Evolutionary conservation across 306 rosid species (phyloP).

Genomic region (Prunus padus): DNA sequence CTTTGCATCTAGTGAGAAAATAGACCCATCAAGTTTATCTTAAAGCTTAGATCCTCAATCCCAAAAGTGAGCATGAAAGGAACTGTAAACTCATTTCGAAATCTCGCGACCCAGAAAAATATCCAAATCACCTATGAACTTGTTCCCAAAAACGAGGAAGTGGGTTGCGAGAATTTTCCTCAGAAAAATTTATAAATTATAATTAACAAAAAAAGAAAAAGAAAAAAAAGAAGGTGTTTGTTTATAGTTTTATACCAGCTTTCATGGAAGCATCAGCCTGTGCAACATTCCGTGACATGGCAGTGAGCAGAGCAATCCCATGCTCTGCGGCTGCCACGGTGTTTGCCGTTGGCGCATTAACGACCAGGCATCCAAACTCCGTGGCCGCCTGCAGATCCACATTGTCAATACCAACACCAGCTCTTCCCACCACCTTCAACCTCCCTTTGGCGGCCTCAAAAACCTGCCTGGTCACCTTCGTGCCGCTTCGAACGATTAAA

Average conservation of each 20-base stretch:
- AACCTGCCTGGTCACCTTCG: slow-evolving; percentile 66
- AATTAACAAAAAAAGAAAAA: background rate
- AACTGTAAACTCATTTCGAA: background rate
- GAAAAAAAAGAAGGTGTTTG: background rate
- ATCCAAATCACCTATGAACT: too few species aligned
- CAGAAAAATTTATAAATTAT: background rate
- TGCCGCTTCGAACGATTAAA: slow-evolving; percentile 79
- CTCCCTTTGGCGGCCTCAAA: slow-evolving; percentile 69
- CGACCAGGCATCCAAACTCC: slow-evolving; percentile 81
- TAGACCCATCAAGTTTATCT: background rate
- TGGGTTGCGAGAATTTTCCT: background rate
- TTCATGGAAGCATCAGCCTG: slow-evolving; percentile 88
- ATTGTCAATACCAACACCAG: slow-evolving; percentile 93
- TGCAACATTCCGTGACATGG: slow-evolving; percentile 85
- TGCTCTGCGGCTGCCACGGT: slow-evolving; percentile 92
- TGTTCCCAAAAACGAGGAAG: background rate
- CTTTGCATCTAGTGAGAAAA: background rate
- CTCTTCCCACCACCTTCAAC: slow-evolving; percentile 89
- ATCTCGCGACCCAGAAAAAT: background rate
- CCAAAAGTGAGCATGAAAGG: background rate
- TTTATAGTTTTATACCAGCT: slow-evolving; percentile 47
- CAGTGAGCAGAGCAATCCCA: slow-evolving; percentile 74
- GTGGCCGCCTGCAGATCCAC: slow-evolving; percentile 95
- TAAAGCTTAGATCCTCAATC: background rate
- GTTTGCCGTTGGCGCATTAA: slow-evolving; percentile 86